Evolutionary conservation across 805 yeast genomes (phyloP), one percentile per base, ranked within the genome.

Genomic region (Lipomyces yamadae): DNA sequence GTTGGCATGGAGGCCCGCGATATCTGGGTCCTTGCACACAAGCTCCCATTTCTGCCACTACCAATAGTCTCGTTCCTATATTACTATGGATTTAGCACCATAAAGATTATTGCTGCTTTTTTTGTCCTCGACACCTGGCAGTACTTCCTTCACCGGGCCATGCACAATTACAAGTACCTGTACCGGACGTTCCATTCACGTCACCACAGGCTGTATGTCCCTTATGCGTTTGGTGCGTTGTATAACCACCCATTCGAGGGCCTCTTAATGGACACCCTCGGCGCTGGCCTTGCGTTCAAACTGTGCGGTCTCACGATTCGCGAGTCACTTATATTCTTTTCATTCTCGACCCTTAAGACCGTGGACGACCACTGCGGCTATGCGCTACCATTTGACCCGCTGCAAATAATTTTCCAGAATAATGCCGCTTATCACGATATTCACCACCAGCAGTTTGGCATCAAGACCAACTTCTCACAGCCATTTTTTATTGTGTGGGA

Each of bases 331-430:
- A 71, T 89, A 11, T 80, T 95, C 63, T 95, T 83, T 79, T 87
- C 94, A 1, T 91, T 95, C 77, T 91, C 97, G 15, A 95, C 99
- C 1, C 78, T 95, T 85, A 95, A 95, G 78, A 95, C 99, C 0
- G 97, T 95, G 60, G 98, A 95, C 77, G 99, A 95, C 78, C 99
- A 95, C 79, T 95, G 98, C 78, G 99, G 99, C n/a, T 95, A 94
- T 78, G 87, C 93, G 35, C 81, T 95, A 64, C 98, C 98, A 15
- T 90, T 81, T 77, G 99, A 95, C 78, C 87, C 93, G 30, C 90
- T 95, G 83, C 99, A 95, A 81, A 76, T 86, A 55, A 64, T 94
- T 30, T 95, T 95, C 85, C 98, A 98, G 70, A 95, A 95, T 80
- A 92, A 95, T 76, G 90, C 98, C 13, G 89, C 92, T 39, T 95